Base-by-base conservation (phyloP, 495 filamentous ascomycete species). In the Acidiella bohemica region DNA sequence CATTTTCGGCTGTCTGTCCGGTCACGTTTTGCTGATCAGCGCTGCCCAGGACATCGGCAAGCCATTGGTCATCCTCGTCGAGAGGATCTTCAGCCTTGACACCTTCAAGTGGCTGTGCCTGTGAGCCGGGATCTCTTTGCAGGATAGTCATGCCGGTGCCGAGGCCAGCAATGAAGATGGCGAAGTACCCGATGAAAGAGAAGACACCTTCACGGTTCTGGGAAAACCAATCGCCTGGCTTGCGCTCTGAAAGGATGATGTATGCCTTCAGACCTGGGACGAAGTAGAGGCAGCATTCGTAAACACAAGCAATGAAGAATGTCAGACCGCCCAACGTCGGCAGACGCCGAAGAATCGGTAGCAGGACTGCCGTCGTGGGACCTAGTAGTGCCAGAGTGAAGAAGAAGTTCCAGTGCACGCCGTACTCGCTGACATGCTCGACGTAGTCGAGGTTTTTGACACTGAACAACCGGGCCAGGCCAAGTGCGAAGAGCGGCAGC, bases 341-440 rank as follows among this genome's bases (percentile, higher is more conserved):
- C 21, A 85, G 64, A 45, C 71, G 34, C 3, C 55, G 54, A 24
- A 77, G 63, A 7, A 70, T 55, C 0, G 78, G 73, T 45, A 87
- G 80, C 38, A 90, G 83, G 0, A 93, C 56, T n/a, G 88, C 87
- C 36, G 93, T 75, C 49, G 90, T 90, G 3, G 86, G 86, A 1
- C 87, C 84, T 23, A 99, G 61, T 19, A 95, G 73, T 3, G 77
- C 88, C 9, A 99, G 64, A 0, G 90, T 99, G 60, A 99, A 96
- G 66, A 99, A 99, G 59, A 99, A 99, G 59, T 99, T 99, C 90
- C 90, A 99, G 58, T 99, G 90, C 9, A 96, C 84, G 22, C 90
- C 90, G 52, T 99, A 99, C 51, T 99, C 90, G 1, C 84, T 88
- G 25, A 96, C 85, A 61, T 99, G 90, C 58, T 96, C 90, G 2